Conservation (phyloP, 169 alveolate genomes). For the Cytauxzoon felis region DNA sequence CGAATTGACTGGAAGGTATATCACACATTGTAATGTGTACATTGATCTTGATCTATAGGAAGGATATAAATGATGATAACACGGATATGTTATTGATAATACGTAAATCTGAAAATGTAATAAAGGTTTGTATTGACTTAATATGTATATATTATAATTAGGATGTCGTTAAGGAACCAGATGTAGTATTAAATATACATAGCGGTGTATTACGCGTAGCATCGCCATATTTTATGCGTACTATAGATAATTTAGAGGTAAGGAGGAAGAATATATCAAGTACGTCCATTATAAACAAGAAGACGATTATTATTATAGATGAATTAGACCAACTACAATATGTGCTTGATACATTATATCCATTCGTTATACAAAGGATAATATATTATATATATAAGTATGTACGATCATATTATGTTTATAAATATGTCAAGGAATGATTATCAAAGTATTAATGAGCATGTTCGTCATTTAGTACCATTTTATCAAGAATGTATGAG, state of each 20-base stretch:
- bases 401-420: neutral
- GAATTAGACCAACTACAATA: neutral
- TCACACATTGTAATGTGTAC: neutral
- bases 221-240: constrained; percentile 49
- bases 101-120: constrained; percentile 8
- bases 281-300: neutral
- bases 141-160: neutral
- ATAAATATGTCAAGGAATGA: constrained; percentile 18
- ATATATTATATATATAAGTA: constrained; percentile 56
- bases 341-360: constrained; percentile 34
- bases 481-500: constrained; percentile 43
- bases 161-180: constrained; percentile 4
- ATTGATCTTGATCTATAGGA: constrained; percentile 3
- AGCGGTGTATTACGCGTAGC: constrained; percentile 59
- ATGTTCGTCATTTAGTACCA: constrained; percentile 33
- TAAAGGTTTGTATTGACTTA: neutral
- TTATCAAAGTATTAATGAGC: constrained; percentile 53
- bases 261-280: neutral
- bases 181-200: constrained; percentile 47
- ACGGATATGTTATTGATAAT: constrained; percentile 41
- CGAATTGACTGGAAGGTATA: constrained; percentile 53
- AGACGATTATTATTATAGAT: neutral
- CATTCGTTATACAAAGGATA: constrained; percentile 48
- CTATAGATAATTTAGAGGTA: constrained; percentile 19
- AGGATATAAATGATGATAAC: constrained; percentile 38